Conservation (phyloP, 176 grass and related monocot species). For the Carex parvula region DNA sequence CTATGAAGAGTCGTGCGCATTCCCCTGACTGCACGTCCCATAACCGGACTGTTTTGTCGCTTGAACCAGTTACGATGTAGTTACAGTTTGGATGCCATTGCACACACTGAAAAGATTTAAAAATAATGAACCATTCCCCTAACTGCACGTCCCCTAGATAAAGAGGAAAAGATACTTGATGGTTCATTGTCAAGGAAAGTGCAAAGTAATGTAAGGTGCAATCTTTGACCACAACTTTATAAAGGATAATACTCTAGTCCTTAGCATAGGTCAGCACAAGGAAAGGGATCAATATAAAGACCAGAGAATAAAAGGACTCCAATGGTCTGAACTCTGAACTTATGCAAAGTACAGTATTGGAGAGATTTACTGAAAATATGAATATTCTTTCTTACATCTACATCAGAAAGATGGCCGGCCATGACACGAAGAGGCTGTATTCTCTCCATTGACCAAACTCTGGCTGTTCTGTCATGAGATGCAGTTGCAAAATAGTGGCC, state of each 20-base stretch:
- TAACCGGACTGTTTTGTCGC: conserved; percentile 91
- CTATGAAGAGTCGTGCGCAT: conserved; percentile 90
- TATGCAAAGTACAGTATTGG: not conserved
- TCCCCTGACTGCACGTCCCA: conserved; percentile 96
- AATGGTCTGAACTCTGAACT: not conserved
- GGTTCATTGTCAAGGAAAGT: conserved; percentile 2
- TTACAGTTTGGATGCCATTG: conserved; percentile 99
- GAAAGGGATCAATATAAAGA: not conserved
- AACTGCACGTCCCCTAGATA: not conserved
- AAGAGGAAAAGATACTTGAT: conserved; percentile 1
- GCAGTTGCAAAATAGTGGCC: conserved; percentile 97
- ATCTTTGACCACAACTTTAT: too few species aligned
- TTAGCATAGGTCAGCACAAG: not conserved
- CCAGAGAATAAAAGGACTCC: not conserved
- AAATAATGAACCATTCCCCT: conserved; percentile 7
- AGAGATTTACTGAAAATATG: not conserved
- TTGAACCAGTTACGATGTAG: conserved; percentile 85
- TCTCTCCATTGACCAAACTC: conserved; percentile 98
- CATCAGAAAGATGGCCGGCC: conserved; percentile 96
- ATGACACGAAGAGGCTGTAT: conserved; percentile 93
- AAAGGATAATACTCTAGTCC: too few species aligned
- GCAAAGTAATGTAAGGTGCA: not conserved
- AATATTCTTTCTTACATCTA: conserved; percentile 69
- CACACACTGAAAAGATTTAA: conserved; percentile 53
- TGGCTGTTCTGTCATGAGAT: conserved; percentile 95